Percentiles rank a stretch among this genome's conserved stretches.
Evolutionary conservation across 768 basidiomycete genomes (phyloP).

Genomic region (Pisolithus tinctorius): DNA sequence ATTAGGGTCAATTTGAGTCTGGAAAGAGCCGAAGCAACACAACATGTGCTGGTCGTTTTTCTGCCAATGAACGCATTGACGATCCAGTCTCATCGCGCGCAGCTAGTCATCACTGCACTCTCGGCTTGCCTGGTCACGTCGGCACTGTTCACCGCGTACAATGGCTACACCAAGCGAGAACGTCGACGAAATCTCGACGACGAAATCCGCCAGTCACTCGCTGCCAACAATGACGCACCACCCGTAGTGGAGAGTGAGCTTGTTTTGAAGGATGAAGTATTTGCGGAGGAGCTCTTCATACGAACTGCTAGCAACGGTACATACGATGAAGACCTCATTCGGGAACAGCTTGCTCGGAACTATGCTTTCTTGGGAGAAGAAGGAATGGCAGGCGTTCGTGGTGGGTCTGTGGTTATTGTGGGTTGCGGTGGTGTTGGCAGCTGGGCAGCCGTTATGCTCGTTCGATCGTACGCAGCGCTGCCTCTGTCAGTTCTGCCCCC

Average conservation of each 20-base stretch:
- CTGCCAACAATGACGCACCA: constrained; percentile 12
- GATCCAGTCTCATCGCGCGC: constrained; percentile 48
- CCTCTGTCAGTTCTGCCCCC: neutral
- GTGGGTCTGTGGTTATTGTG: constrained; percentile 75
- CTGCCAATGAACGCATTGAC: constrained; percentile 18
- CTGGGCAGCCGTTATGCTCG: constrained; percentile 92
- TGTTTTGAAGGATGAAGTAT: neutral
- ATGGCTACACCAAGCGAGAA: constrained; percentile 37
- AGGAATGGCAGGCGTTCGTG: constrained; percentile 71
- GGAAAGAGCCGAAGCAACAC: too few relatives aligned
- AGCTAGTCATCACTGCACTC: constrained; percentile 60
- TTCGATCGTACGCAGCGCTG: constrained; percentile 62
- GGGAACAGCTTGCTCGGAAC: constrained; percentile 88
- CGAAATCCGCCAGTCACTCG: constrained; percentile 49
- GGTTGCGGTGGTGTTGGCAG: constrained; percentile 97
- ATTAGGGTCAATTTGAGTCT: too few relatives aligned
- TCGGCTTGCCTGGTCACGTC: constrained; percentile 59
- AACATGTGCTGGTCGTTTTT: too few relatives aligned
- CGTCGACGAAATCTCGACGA: constrained; percentile 51
- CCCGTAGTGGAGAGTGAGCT: neutral
- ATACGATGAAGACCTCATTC: constrained; percentile 77
- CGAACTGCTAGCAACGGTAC: constrained; percentile 16
- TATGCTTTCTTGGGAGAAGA: constrained; percentile 93
- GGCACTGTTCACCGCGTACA: constrained; percentile 52
- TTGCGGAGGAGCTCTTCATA: constrained; percentile 11